Evolutionary conservation across 2,329 filamentous ascomycete genomes (phyloP), one percentile per base, ranked within the genome.

Genomic region (Trichoderma guizhouense): DNA sequence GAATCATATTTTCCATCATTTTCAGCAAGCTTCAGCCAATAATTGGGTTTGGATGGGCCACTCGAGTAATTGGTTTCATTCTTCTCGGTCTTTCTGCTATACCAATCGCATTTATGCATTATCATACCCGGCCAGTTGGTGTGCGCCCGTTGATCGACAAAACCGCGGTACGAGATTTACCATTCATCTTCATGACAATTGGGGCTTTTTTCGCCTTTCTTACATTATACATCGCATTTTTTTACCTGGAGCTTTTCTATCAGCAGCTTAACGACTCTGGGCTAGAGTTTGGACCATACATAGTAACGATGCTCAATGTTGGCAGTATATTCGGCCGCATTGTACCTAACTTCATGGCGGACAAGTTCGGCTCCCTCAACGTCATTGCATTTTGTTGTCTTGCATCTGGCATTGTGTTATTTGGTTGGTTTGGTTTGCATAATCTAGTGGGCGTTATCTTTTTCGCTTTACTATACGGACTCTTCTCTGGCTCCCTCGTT

Each of bases 311-410:
- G 14, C 34, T 36, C 6, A 36, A 36, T 75, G 84, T 82, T 4
- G 81, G 83, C 0, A 84, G 83, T 0, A 78, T 85, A 6, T 79
- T 85, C 21, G 85, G 86, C 0, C 82, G 15, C 30, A 32, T 32
- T 32, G 30, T 32, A 32, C 30, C 30, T 9, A 32, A 32, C 30
- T 32, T 32, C 9, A 7, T 32, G 9, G 30, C 30, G 30, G 30
- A 32, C 30, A 32, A 32, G 4, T 32, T 32, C 30, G 3, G 30
- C 30, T 32, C 30, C 30, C 30, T 32, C 30, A 32, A 32, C 9
- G 30, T 32, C 30, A 32, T 32, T 32, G 11, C 30, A 32, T 7
- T 32, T 32, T 32, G 30, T 32, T 32, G 30, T 3, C 30, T 32
- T 43, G 36, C 14, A 43, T 43, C 36, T 18, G 36, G 86, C 12